Base-by-base conservation (phyloP, 139 green algal species). In the Picochlorum sp. region DNA sequence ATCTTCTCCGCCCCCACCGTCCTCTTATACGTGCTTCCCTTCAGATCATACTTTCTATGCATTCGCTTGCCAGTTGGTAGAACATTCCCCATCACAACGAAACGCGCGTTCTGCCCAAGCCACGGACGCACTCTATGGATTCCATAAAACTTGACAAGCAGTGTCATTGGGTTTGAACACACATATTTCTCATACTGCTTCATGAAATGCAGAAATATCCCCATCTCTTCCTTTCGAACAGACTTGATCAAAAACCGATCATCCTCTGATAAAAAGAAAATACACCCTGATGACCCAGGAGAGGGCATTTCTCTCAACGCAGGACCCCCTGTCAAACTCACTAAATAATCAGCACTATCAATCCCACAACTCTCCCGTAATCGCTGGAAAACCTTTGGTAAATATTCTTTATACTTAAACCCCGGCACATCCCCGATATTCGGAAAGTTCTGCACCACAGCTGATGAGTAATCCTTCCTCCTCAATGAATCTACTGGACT, bases 341-440 rank as follows among this genome's bases (percentile, higher is more conserved):
- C 41, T 51, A 80, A 63, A 67, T 75, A 79, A 52, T 75, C 66
- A 24, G 50, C 60, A 62, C 69, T 71, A 61, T 94, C 82, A 10
- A 96, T 75, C 10, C 73, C 80, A 52, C 90, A 95, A 20, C 68
- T 57, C 20, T 76, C 59, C 9, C 92, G 77, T 41, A 98, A 86
- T 24, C 82, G 60, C 9, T 79, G 66, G 76, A 98, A 98, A 9
- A 85, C 84, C 57, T 67, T 62, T 1, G 92, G 90, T 58, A 65
- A 77, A 70, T 97, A 99, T 71, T 97, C 87, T 74, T 96, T 97
- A 88, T 90, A 98, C 60, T 84, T 84, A 69, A 97, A 97, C 54
- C 88, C 76, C 30, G 73, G 24, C 10, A 21, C 30, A 18, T 76
- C 16, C 52, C 83, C 87, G 4, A 64, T 45, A 13, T 24, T 45